Percentiles rank a stretch among this genome's conserved stretches.
Conservation (phyloP, 352 stramenopile species). For the Globisporangium paddicum region DNA sequence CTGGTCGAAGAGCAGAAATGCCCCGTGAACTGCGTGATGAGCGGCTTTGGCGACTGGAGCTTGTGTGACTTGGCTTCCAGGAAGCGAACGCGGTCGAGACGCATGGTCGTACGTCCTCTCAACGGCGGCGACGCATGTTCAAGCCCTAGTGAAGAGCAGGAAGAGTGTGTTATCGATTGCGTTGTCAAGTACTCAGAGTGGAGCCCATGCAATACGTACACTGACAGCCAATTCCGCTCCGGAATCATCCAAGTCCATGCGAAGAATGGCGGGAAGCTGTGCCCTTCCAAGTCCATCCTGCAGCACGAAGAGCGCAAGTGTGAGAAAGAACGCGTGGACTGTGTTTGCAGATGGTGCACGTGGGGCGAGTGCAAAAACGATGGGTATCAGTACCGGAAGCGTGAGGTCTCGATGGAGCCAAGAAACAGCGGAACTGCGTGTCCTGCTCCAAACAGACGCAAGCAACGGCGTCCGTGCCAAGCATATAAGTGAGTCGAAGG, state of each 20-base stretch:
- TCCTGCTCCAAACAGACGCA: conserved; percentile 8
- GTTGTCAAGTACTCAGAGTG: conserved; percentile 30
- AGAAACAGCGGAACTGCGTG: conserved; percentile 34
- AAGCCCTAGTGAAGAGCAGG: conserved; percentile 15
- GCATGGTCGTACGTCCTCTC: conserved; percentile 16
- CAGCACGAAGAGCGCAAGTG: conserved; percentile 6
- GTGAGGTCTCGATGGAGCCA: conserved; percentile 21
- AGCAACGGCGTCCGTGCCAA: conserved; percentile 9
- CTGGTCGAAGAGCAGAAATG: conserved; percentile 27
- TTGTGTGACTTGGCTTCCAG: conserved; percentile 23
- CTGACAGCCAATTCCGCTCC: conserved; percentile 1
- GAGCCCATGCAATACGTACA: conserved; percentile 16
- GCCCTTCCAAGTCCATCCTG: background rate
- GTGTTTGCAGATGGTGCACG: conserved; percentile 10
- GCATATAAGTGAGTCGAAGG: background rate
- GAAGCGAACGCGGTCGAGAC: conserved; percentile 21
- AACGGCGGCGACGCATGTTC: conserved; percentile 34
- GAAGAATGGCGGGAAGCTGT: conserved; percentile 2
- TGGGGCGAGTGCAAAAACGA: conserved; percentile 8
- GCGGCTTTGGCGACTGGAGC: conserved; percentile 26
- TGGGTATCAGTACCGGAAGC: conserved; percentile 33
- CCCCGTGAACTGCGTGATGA: conserved; percentile 39
- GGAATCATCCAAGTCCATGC: background rate
- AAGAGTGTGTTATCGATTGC: conserved; percentile 39
- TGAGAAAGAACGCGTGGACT: conserved; percentile 4